Percentiles rank a stretch among this genome's conserved stretches.
Evolutionary conservation across 306 rosid species (phyloP).

Genomic region (Corylus heterophylla): DNA sequence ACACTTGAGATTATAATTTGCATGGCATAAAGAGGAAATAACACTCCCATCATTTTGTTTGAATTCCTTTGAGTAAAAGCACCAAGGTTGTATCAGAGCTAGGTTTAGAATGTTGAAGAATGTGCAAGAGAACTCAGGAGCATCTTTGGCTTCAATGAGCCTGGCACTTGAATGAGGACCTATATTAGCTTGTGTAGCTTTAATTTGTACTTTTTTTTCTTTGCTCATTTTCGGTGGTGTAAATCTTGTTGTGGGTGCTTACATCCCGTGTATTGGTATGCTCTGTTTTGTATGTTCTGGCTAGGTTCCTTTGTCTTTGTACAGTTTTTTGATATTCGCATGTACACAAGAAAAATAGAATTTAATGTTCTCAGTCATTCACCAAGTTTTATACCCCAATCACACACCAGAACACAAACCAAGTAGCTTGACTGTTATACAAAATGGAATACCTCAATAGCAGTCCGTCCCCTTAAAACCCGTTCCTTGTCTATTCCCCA

Average conservation of each 20-base stretch:
- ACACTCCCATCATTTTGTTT: background rate
- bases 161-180: background rate
- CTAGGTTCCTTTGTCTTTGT: background rate
- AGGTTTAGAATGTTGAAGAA: background rate
- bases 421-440: background rate
- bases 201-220: background rate
- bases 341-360: too few relatives aligned
- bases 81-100: background rate
- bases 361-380: background rate
- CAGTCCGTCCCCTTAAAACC: slow-evolving; percentile 93
- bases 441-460: slow-evolving; percentile 75
- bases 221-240: background rate
- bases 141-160: slow-evolving; percentile 3
- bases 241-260: background rate
- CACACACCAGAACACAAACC: slow-evolving; percentile 3
- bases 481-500: slow-evolving; percentile 98
- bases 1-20: background rate
- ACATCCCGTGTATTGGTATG: background rate
- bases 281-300: background rate
- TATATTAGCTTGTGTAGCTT: background rate
- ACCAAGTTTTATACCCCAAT: background rate
- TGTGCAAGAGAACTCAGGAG: background rate
- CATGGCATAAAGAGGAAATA: slow-evolving; percentile 1
- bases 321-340: background rate
- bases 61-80: background rate